phyloP scores from a whole-genome alignment of 1,284 basidiomycete species.

The Naganishia cerealis region DNA sequence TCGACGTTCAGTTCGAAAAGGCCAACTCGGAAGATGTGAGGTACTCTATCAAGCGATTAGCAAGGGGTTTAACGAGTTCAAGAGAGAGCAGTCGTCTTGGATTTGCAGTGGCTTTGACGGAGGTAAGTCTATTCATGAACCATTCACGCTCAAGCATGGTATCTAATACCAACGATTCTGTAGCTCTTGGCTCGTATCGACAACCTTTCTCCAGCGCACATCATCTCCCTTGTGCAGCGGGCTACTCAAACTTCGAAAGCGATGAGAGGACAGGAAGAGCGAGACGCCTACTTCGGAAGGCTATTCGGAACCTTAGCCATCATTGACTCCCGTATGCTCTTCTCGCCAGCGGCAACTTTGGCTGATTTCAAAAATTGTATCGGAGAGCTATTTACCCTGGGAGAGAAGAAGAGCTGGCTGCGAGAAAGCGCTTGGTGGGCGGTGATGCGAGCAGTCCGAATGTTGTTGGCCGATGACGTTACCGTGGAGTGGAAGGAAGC shows the following conservation, averaged over 20 bases:
- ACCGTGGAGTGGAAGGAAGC: conserved; percentile 64
- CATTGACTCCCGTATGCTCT: conserved; percentile 75
- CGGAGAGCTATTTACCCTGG: conserved; percentile 67
- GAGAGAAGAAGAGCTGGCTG: conserved; percentile 85
- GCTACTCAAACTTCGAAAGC: conserved; percentile 68
- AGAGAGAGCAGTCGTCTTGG: conserved; percentile 89
- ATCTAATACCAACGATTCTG: conserved; percentile 20
- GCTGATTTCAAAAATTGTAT: conserved; percentile 67
- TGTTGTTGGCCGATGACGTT: conserved; percentile 62
- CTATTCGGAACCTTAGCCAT: conserved; percentile 84
- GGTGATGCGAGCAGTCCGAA: conserved; percentile 65
- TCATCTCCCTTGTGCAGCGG: conserved; percentile 70
- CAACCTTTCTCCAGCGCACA: conserved; percentile 73
- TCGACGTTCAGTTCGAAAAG: conserved; percentile 55
- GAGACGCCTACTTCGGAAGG: conserved; percentile 87
- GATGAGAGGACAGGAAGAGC: conserved; percentile 84
- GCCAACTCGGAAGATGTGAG: conserved; percentile 83
- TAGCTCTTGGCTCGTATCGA: conserved; percentile 78
- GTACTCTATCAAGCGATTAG: conserved; percentile 78
- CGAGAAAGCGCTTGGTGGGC: conserved; percentile 89
- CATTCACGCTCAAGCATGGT: conserved; percentile 13
- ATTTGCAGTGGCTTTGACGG: conserved; percentile 92
- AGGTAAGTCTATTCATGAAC: conserved; percentile 61
- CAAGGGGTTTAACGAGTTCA: conserved; percentile 84
- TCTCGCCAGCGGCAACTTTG: conserved; percentile 63